These are phyloP conservation scores for Ophiosphaerella herpotricha DNA, from an alignment of 2,329 filamentous ascomycete genomes.

Conservation along the genomic window DNA sequence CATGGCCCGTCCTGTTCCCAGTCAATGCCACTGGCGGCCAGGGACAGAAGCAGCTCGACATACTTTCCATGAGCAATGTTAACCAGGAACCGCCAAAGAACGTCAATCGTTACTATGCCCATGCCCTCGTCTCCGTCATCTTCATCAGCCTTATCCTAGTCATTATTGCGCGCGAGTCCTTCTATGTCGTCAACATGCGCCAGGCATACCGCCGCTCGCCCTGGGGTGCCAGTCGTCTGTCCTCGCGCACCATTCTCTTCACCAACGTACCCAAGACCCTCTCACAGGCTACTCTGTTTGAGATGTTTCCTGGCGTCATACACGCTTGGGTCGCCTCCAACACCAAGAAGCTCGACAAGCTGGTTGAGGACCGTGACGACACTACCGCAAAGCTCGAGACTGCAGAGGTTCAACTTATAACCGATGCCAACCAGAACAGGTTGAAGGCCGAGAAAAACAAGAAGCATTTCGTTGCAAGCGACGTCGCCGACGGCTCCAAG, in stretches of 20 bases:
- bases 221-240: conserved; percentile 50
- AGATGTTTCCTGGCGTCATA: conserved; percentile 47
- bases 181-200: conserved; percentile 54
- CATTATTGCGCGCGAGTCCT: conserved; percentile 52
- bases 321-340: conserved; percentile 55
- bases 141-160: conserved; percentile 51
- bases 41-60: conserved; percentile 44
- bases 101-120: conserved; percentile 50
- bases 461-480: conserved; percentile 49
- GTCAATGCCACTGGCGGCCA: conserved; percentile 51
- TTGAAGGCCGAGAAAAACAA: conserved; percentile 64
- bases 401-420: conserved; percentile 51
- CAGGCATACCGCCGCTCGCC: conserved; percentile 55
- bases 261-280: conserved; percentile 52
- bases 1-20: conserved; percentile 54
- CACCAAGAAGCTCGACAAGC: conserved; percentile 49
- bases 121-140: conserved; percentile 49
- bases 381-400: conserved; percentile 50
- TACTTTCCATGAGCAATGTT: conserved; percentile 47
- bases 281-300: conserved; percentile 46
- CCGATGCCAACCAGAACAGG: conserved; percentile 66
- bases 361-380: conserved; percentile 52
- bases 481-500: conserved; percentile 49
- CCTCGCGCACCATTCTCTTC: conserved; percentile 55
- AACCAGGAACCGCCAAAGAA: conserved; percentile 26